Evolutionary conservation across 1,284 basidiomycete species (phyloP).

Genomic region (Ganoderma lingzhi): DNA sequence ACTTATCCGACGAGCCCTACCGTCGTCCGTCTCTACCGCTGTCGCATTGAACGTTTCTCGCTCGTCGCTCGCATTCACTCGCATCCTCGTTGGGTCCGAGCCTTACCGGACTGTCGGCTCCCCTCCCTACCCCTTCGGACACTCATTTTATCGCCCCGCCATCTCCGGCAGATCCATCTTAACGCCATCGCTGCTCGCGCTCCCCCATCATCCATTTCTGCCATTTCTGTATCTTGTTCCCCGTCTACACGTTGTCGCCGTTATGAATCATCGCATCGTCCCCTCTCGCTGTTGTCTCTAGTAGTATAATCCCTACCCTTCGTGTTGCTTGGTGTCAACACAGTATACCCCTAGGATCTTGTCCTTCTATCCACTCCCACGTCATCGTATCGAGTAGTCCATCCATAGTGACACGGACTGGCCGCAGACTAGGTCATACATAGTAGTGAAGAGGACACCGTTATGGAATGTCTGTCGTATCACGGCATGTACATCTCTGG

Average conservation of each 20-base stretch:
- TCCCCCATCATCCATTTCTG: slow-evolving; percentile 2
- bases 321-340: slow-evolving; percentile 2
- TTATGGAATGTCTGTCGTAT: slow-evolving; percentile 8
- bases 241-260: slow-evolving; percentile 1
- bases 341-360: neutral
- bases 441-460: slow-evolving; percentile 6
- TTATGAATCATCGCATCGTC: slow-evolving; percentile 3
- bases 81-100: slow-evolving; percentile 30
- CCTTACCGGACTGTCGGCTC: slow-evolving; percentile 33
- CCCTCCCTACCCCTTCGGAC: slow-evolving; percentile 26
- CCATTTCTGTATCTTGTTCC: neutral
- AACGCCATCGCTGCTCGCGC: slow-evolving; percentile 9
- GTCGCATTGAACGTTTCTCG: slow-evolving; percentile 18
- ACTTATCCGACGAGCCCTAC: slow-evolving; percentile 32
- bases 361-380: neutral
- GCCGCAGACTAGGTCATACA: slow-evolving; percentile 1
- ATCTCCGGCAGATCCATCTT: slow-evolving; percentile 21
- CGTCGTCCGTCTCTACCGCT: slow-evolving; percentile 25
- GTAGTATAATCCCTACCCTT: neutral
- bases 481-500: neutral
- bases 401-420: slow-evolving; percentile 1
- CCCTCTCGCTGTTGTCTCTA: neutral
- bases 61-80: slow-evolving; percentile 13
- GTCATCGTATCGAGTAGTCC: neutral
- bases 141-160: slow-evolving; percentile 22